Evolutionary conservation across 331 rosid genomes (phyloP).

Genomic region (Acacia concinna): DNA sequence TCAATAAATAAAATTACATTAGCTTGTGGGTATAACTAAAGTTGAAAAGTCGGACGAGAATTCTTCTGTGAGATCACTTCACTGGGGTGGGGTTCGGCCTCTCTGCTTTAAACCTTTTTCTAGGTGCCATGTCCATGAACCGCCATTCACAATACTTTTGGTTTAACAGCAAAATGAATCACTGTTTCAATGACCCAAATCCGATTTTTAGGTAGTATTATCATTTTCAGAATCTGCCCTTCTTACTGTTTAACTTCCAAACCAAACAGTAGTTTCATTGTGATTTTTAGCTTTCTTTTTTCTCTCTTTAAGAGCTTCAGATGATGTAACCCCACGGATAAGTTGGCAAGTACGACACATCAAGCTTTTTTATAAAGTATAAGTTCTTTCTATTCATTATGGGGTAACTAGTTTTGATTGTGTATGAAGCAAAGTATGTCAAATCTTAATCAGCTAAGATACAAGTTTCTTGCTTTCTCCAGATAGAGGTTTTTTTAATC

Average conservation of each 20-base stretch:
- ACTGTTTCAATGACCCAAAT: not conserved
- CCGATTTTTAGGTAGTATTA: not conserved
- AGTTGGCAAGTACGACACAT: not conserved
- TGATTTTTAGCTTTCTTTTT: not conserved
- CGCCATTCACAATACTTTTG: not conserved
- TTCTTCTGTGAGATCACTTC: not conserved
- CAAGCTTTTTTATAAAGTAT: conserved; percentile 9
- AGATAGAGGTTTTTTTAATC: not conserved
- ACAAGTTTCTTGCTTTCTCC: conserved; percentile 29
- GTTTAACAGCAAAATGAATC: not conserved
- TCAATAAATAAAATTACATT: not conserved
- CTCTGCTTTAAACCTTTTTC: not conserved
- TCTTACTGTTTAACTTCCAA: not conserved
- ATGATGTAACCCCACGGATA: not conserved
- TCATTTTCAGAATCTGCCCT: not conserved
- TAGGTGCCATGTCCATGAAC: not conserved
- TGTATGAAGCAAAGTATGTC: conserved; percentile 17
- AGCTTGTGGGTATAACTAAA: not conserved
- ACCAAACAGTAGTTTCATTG: not conserved
- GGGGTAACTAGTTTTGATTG: not conserved
- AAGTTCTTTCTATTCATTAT: not conserved
- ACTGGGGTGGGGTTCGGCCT: not conserved
- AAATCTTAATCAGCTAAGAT: conserved; percentile 2
- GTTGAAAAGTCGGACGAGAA: not conserved
- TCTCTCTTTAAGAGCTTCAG: not conserved